phyloP scores from a whole-genome alignment of 176 grass and related monocot genomes.

The Aechmea fasciata region DNA sequence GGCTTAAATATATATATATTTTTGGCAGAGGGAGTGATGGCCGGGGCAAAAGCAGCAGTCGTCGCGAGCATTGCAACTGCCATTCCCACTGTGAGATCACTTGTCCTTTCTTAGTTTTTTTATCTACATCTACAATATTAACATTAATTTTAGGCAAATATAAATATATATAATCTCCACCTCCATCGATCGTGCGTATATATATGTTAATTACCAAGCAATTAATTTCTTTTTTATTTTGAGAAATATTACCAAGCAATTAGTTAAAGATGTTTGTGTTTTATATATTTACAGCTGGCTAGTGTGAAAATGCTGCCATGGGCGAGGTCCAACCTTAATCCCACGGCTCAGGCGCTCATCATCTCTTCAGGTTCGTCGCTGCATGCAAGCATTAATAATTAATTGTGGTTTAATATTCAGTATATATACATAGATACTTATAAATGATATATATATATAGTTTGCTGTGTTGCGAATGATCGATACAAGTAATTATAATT shows the following conservation, averaged over 20 bases:
- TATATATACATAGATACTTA: no score
- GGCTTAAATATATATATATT: neutral
- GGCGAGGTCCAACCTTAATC: slow-evolving; percentile 57
- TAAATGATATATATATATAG: no score
- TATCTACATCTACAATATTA: no score
- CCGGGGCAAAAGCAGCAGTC: slow-evolving; percentile 49
- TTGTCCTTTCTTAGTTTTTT: neutral
- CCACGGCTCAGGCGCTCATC: slow-evolving; percentile 59
- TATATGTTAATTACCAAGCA: no score
- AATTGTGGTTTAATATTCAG: no score
- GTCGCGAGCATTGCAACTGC: slow-evolving; percentile 52
- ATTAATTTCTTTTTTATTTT: no score
- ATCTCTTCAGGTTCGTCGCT: slow-evolving; percentile 30
- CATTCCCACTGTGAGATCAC: slow-evolving; percentile 32
- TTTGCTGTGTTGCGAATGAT: neutral
- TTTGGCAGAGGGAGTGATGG: slow-evolving; percentile 47
- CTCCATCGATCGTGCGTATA: no score
- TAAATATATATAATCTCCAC: no score
- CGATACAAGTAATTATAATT: no score
- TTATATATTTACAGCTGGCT: slow-evolving; percentile 32
- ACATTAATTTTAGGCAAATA: neutral
- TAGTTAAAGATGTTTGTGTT: neutral
- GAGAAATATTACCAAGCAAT: no score
- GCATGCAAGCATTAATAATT: no score
- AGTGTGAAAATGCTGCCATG: slow-evolving; percentile 73